Evolutionary conservation across 805 yeast species (phyloP), one percentile per base, ranked within the genome.

Genomic region (Candida quercuum): DNA sequence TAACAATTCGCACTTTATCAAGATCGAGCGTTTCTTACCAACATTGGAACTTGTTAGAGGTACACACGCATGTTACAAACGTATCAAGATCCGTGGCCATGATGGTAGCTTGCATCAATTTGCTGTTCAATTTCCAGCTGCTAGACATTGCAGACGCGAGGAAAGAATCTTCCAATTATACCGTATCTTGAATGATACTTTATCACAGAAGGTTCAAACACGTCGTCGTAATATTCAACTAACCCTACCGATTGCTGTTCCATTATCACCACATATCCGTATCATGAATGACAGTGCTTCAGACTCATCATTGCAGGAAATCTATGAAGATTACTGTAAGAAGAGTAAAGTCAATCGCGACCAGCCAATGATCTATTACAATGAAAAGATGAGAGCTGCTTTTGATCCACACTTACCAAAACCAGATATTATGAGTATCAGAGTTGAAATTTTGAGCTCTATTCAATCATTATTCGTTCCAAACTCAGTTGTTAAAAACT

Each of bases 51-150:
- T 89, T 45, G 85, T 88, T 5, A 77, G 99, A 41, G 95, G 96
- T 1, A 82, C 91, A 3, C 86, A 86, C 42, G 83, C 91, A 3
- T 89, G 98, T 51, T 86, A 86, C 63, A 85, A 91, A 55, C 74
- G 98, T 28, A 69, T 93, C 40, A 82, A 84, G 34, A 86, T 94
- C 30, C 76, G 96, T 33, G 98, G 98, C 11, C 86, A 86, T 50
- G 97, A 93, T 59, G 98, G 98, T 46, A 77, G 86, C 45, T 60
- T 83, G 36, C 96, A 91, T 61, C 78, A 91, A 33, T 94, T 93
- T 69, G 94, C 96, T 1, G 94, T 93, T 16, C 99, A 93, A 65
- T 88, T 85, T 60, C 99, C 99, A 6, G 95, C 98, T 13, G 96
- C 96, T 11, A 79, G 99, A 49, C 96, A 91, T 53, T 86, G 96